Base-by-base conservation (phyloP, 371 early-diverging fungal genomes). In the Umbelopsis sp. region DNA sequence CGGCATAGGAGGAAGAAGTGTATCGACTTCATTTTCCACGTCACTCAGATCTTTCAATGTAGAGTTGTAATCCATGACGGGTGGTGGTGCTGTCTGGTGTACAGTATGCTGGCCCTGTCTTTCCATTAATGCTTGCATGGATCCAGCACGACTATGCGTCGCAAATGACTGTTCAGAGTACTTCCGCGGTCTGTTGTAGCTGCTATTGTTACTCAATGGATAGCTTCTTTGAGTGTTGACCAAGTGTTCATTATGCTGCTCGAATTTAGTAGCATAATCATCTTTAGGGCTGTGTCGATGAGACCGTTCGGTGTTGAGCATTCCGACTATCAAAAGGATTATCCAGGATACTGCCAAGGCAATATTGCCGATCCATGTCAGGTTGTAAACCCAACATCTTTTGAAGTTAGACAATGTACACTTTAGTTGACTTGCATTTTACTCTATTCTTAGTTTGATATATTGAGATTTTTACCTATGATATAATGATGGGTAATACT, bases 401-500 rank as follows among this genome's bases (percentile, higher is more conserved):
- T 51, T 22, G 22, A 22, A 51, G 29, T 12, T 12, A 41, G 41
- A 7, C 12, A 41, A 41, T 41, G 7, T 10, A 41, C 10, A 41
- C 41, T 41, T 29, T 41, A 41, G 41, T 41, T 41, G 7, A 41
- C 12, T 7, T 41, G 12, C 12, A 41, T 41, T 41, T 10, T 41
- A 10, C 12, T 12, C 12, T 41, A 41, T 41, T 12, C 41, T 7
- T 41, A 41, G 12, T 7, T 5, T 41, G 52, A 29, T 25, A 51
- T 20, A 8, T 35, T 57, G 35, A 35, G 57, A 29, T 16, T 24
- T 8, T 41, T 73, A 79, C 82, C 82, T 74, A 46, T 77, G 76
- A 62, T 74, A 79, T 11, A 81, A 65, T 20, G 79, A 11, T 0
- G 79, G 82, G 63, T 77, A 79, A 11, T 70, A 68, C 51, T 51